These are phyloP conservation scores for Hamamelis virginiana DNA, from an alignment of 164 flowering plant species.

Conservation along the genomic window DNA sequence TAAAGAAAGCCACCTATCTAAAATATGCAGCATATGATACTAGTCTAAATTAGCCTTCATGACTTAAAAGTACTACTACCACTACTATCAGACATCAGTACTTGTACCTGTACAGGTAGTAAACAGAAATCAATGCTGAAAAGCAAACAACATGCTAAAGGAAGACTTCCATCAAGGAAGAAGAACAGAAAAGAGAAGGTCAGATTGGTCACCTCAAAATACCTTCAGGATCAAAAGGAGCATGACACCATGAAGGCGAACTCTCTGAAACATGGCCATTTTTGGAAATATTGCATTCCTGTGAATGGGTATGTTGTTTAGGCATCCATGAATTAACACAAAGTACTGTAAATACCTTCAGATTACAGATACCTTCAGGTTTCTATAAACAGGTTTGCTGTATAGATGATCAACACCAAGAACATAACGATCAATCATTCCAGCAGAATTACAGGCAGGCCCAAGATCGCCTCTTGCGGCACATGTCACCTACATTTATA, in stretches of 20 bases:
- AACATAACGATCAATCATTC: slow-evolving; percentile 67
- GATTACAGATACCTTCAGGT: slow-evolving; percentile 48
- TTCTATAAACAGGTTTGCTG: slow-evolving; percentile 55
- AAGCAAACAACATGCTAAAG: not conserved
- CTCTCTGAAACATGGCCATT: slow-evolving; percentile 30
- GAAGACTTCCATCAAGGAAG: not conserved
- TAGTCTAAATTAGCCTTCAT: not conserved
- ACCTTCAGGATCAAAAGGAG: slow-evolving; percentile 87
- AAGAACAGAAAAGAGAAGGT: not conserved
- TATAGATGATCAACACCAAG: slow-evolving; percentile 63
- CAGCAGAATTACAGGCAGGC: slow-evolving; percentile 77
- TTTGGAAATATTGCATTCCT: slow-evolving; percentile 56
- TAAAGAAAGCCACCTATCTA: too few relatives aligned
- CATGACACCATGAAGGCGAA: slow-evolving; percentile 73
- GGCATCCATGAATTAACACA: slow-evolving; percentile 2
- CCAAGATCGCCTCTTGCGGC: slow-evolving; percentile 65
- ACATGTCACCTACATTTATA: slow-evolving; percentile 56
- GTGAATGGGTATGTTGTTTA: slow-evolving; percentile 8
- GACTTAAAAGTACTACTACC: not conserved
- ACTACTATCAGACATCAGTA: not conserved
- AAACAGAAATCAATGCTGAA: too few relatives aligned
- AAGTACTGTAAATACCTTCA: not conserved
- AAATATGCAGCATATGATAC: not conserved
- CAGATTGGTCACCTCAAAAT: slow-evolving; percentile 56
- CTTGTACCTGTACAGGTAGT: not conserved